Conservation (phyloP, 106 monocot species). For the Dendrobium catenatum region DNA sequence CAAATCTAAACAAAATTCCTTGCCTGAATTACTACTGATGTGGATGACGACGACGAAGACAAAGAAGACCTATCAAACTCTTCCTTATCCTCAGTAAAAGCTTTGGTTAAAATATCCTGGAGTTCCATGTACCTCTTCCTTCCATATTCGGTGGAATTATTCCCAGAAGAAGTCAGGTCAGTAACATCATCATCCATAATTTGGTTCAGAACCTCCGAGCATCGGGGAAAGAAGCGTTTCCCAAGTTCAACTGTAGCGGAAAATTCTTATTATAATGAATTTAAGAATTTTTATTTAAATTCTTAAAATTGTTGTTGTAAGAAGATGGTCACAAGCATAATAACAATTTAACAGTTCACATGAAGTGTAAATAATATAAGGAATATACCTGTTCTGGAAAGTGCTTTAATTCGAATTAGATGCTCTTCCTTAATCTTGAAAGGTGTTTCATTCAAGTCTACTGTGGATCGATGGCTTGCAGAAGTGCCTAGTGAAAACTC, state of each 20-base stretch:
- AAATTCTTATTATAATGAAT: background rate
- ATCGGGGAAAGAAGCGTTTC: conserved; percentile 65
- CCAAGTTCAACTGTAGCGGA: conserved; percentile 61
- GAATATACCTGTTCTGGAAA: conserved; percentile 61
- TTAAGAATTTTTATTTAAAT: too few species aligned
- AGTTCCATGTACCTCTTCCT: conserved; percentile 54
- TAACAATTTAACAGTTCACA: background rate
- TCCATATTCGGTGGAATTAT: conserved; percentile 35
- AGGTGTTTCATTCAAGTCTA: conserved; percentile 65
- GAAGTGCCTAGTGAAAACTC: conserved; percentile 46
- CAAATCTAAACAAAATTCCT: background rate
- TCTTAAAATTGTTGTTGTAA: too few species aligned
- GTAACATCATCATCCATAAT: conserved; percentile 62
- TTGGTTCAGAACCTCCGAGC: conserved; percentile 58
- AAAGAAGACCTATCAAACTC: conserved; percentile 30
- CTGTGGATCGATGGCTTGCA: conserved; percentile 19
- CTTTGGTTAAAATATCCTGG: conserved; percentile 37
- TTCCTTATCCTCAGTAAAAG: conserved; percentile 65
- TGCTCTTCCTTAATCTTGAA: conserved; percentile 63
- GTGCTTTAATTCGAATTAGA: conserved; percentile 56
- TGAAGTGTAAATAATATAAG: background rate
- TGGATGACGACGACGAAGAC: conserved; percentile 42
- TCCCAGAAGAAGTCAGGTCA: conserved; percentile 22
- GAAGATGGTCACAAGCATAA: too few species aligned
- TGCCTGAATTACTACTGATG: background rate